A percentile compares a stretch with the other conserved stretches of the same genome.
These are phyloP conservation scores for Sporisorium graminicola DNA, from an alignment of 1,284 basidiomycete genomes.

Conservation along the genomic window DNA sequence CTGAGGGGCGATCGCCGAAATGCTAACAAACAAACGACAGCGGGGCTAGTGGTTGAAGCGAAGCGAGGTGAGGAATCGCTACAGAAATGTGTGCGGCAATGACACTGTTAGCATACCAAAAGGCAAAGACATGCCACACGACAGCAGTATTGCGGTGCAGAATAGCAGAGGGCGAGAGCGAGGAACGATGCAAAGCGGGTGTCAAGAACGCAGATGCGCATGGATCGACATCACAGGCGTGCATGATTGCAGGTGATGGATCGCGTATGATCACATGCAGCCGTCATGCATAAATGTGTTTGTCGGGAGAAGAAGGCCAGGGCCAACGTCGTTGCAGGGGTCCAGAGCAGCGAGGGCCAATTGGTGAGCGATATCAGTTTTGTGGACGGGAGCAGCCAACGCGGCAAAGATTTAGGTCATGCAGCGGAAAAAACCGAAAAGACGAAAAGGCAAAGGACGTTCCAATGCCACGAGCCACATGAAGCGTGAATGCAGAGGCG, in stretches of 20 bases:
- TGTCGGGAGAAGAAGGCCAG: conserved; percentile 22
- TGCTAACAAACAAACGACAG: conserved; percentile 42
- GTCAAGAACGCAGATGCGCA: conserved; percentile 13
- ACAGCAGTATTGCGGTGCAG: neutral
- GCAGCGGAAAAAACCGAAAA: neutral
- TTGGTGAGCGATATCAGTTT: conserved; percentile 40
- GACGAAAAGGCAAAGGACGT: conserved; percentile 18
- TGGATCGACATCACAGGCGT: conserved; percentile 28
- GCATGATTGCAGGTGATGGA: conserved; percentile 23
- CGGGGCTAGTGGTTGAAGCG: neutral
- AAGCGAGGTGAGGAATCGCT: conserved; percentile 7
- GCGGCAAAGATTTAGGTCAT: conserved; percentile 7
- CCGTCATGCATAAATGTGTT: conserved; percentile 31
- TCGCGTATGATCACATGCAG: conserved; percentile 18
- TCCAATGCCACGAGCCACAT: conserved; percentile 31
- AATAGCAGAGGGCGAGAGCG: conserved; percentile 1
- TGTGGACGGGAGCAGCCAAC: conserved; percentile 16
- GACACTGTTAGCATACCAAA: conserved; percentile 1
- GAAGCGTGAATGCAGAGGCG: conserved; percentile 10
- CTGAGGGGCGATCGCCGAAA: conserved; percentile 5
- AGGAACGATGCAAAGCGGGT: neutral
- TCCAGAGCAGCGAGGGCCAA: conserved; percentile 5
- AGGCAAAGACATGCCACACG: conserved; percentile 5
- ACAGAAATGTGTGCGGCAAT: conserved; percentile 1
- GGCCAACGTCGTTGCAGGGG: conserved; percentile 12